Evolutionary conservation across 2,329 filamentous ascomycete species (phyloP).

Genomic region (Xylaria multiplex): DNA sequence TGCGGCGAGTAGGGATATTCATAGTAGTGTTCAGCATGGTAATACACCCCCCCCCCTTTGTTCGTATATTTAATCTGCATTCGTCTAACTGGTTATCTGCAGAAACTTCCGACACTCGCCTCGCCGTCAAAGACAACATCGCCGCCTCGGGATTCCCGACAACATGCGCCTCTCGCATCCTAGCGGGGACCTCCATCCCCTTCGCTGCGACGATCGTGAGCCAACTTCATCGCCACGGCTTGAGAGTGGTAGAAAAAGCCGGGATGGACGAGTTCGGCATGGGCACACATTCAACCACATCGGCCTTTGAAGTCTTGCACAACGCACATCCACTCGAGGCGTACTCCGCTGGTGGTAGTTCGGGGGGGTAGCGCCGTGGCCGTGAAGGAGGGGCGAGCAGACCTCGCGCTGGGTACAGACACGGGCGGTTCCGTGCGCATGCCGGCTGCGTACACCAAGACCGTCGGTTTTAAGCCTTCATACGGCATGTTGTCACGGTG

Average conservation of each 20-base stretch:
- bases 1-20: slow-evolving; percentile 13
- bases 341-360: slow-evolving; percentile 84
- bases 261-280: slow-evolving; percentile 98
- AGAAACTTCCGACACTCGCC: slow-evolving; percentile 37
- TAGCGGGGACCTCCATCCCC: slow-evolving; percentile 76
- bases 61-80: background rate
- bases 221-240: slow-evolving; percentile 71
- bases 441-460: slow-evolving; percentile 86
- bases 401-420: slow-evolving; percentile 85
- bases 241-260: slow-evolving; percentile 77
- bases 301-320: slow-evolving; percentile 72
- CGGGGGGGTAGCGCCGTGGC: slow-evolving; percentile 93
- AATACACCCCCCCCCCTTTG: slow-evolving; percentile 3
- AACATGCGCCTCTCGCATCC: slow-evolving; percentile 83
- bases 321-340: slow-evolving; percentile 55
- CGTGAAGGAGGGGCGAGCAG: slow-evolving; percentile 69
- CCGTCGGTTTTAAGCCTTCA: slow-evolving; percentile 88
- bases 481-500: slow-evolving; percentile 88
- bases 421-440: slow-evolving; percentile 90
- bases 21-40: slow-evolving; percentile 2
- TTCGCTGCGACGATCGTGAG: slow-evolving; percentile 84
- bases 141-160: slow-evolving; percentile 73
- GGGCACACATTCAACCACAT: slow-evolving; percentile 82
- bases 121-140: slow-evolving; percentile 83
- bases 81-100: background rate